A percentile compares a stretch with the other conserved stretches of the same genome.
These are phyloP conservation scores for Mercurialis annua DNA, from an alignment of 345 rosid genomes.

Conservation along the genomic window DNA sequence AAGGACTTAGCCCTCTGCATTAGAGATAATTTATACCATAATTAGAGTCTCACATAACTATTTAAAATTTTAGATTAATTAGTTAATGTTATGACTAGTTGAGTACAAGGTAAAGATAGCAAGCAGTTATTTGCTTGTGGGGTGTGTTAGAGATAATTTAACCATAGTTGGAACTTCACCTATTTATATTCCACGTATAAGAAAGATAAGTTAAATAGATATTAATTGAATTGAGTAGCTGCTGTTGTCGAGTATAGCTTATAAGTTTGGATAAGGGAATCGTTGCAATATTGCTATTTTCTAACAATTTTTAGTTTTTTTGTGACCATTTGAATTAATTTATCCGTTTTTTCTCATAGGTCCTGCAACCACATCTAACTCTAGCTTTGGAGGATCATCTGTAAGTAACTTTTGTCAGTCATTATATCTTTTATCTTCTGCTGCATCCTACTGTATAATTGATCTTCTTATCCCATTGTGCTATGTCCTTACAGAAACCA, in stretches of 20 bases:
- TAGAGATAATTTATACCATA: background rate
- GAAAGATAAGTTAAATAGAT: background rate
- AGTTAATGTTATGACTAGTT: too few relatives aligned
- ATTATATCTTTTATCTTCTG: background rate
- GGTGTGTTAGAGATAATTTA: too few relatives aligned
- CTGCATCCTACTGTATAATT: background rate
- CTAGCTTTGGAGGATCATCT: slow-evolving; percentile 74
- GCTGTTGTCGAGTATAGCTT: background rate
- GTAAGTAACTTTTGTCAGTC: slow-evolving; percentile 49
- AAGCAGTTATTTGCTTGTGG: too few relatives aligned
- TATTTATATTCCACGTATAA: background rate
- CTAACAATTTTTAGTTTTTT: background rate
- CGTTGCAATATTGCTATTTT: background rate
- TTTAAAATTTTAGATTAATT: too few relatives aligned
- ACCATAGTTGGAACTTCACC: too few relatives aligned
- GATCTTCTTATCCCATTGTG: slow-evolving; percentile 14
- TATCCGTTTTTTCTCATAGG: slow-evolving; percentile 37
- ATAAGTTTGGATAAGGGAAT: background rate
- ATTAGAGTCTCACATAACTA: too few relatives aligned
- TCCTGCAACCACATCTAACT: slow-evolving; percentile 60
- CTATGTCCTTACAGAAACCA: slow-evolving; percentile 52
- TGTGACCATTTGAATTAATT: background rate
- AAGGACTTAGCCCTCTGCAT: background rate
- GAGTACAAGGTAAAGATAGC: too few relatives aligned
- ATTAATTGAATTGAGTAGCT: background rate